phyloP scores from a whole-genome alignment of 179 eudicot species.

The Amaranthus tricolor region DNA sequence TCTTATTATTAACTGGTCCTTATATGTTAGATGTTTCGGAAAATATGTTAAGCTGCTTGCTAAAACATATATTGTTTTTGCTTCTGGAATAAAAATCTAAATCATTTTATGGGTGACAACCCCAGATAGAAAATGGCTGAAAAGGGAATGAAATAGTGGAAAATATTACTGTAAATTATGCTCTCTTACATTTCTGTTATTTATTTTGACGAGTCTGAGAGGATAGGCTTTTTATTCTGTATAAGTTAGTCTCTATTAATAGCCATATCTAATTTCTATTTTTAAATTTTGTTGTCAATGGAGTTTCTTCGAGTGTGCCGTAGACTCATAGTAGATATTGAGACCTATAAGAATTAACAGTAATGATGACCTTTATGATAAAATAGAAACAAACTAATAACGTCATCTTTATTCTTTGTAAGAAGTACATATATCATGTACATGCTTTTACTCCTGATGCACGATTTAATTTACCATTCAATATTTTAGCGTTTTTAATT shows the following conservation, averaged over 20 bases:
- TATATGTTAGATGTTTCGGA: not conserved
- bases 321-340: not conserved
- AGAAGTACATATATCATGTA: not conserved
- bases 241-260: not conserved
- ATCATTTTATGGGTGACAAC: not conserved
- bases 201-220: not conserved
- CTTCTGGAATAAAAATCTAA: not conserved
- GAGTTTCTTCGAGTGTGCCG: not conserved
- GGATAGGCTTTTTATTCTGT: not conserved
- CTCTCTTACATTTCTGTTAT: not conserved
- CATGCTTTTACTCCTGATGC: too few relatives aligned
- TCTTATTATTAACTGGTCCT: too few relatives aligned
- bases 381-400: not conserved
- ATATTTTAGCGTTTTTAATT: constrained; percentile 30
- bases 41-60: not conserved
- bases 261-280: not conserved
- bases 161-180: not conserved
- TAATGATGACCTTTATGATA: not conserved
- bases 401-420: too few relatives aligned
- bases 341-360: not conserved
- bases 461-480: not conserved
- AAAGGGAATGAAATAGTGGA: not conserved
- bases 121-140: not conserved
- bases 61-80: too few relatives aligned
- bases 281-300: not conserved